Percentiles rank a stretch among this genome's conserved stretches.
Conservation (phyloP, 2,329 filamentous ascomycete genomes). For the Aspergillus udagawae region DNA sequence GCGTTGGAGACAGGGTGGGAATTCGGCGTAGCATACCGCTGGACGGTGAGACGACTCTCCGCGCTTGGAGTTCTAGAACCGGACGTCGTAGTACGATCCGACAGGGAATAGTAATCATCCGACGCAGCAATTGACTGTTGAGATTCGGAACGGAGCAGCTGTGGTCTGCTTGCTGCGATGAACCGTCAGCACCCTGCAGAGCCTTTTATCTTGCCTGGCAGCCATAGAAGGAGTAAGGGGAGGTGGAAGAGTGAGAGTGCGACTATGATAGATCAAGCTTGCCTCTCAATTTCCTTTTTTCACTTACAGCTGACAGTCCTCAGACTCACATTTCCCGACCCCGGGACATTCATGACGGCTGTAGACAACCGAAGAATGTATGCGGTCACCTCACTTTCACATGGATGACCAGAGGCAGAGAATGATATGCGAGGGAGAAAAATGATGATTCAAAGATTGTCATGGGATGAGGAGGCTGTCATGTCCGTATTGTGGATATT, state of each 20-base stretch:
- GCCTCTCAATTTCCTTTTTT: neutral
- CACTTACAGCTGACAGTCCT: constrained; percentile 39
- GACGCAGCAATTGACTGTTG: constrained; percentile 47
- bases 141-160: constrained; percentile 40
- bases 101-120: constrained; percentile 48
- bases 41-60: constrained; percentile 35
- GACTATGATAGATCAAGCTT: neutral
- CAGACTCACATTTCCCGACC: constrained; percentile 25
- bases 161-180: constrained; percentile 40
- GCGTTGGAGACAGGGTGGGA: constrained; percentile 31
- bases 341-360: constrained; percentile 23
- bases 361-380: constrained; percentile 17
- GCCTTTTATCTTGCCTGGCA: neutral
- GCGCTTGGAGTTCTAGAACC: constrained; percentile 28
- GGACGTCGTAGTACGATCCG: constrained; percentile 32
- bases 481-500: constrained; percentile 4
- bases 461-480: neutral
- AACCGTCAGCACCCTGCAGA: neutral
- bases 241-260: neutral
- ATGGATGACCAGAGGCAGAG: constrained; percentile 6
- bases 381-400: constrained; percentile 15
- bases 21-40: constrained; percentile 44
- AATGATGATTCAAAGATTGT: constrained; percentile 1
- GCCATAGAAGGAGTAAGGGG: neutral
- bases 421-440: constrained; percentile 2